phyloP scores from a whole-genome alignment of 2,329 filamentous ascomycete species.

The Huntiella bhutanensis region DNA sequence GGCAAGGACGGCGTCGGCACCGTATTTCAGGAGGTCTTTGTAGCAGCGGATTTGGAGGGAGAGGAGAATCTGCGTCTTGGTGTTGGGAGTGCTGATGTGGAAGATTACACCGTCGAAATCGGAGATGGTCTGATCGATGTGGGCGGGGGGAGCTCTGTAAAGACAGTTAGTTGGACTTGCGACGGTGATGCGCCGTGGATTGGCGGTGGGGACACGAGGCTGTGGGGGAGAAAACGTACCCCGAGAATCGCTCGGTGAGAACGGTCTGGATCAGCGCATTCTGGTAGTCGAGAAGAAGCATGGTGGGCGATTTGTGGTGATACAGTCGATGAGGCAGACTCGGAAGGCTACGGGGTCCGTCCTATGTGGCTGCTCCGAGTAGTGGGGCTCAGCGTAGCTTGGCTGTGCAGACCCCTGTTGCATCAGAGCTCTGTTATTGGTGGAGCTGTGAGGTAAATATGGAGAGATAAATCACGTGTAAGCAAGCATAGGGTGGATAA shows the following conservation, averaged over 20 bases:
- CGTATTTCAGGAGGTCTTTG: conserved; percentile 78
- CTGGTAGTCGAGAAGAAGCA: conserved; percentile 96
- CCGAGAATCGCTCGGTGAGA: conserved; percentile 82
- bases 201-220: conserved; percentile 1
- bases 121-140: conserved; percentile 94
- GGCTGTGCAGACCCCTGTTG: conserved; percentile 1
- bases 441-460: background rate
- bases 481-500: too few species aligned
- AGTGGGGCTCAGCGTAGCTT: conserved; percentile 9
- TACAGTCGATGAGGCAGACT: background rate
- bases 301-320: conserved; percentile 21
- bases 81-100: conserved; percentile 89
- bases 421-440: conserved; percentile 9
- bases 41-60: conserved; percentile 94
- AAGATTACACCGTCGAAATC: conserved; percentile 99
- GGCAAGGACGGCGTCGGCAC: conserved; percentile 76
- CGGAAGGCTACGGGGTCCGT: conserved; percentile 4
- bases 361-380: conserved; percentile 8
- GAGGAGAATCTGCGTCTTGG: conserved; percentile 83
- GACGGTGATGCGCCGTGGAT: conserved; percentile 1
- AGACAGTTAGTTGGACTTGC: conserved; percentile 13
- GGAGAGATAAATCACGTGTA: background rate
- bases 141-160: conserved; percentile 49
- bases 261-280: conserved; percentile 96
- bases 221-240: conserved; percentile 27